Percentiles rank a stretch among this genome's conserved stretches.
These are phyloP conservation scores for Talaromyces wortmannii DNA, from an alignment of 495 filamentous ascomycete species.

Conservation along the genomic window DNA sequence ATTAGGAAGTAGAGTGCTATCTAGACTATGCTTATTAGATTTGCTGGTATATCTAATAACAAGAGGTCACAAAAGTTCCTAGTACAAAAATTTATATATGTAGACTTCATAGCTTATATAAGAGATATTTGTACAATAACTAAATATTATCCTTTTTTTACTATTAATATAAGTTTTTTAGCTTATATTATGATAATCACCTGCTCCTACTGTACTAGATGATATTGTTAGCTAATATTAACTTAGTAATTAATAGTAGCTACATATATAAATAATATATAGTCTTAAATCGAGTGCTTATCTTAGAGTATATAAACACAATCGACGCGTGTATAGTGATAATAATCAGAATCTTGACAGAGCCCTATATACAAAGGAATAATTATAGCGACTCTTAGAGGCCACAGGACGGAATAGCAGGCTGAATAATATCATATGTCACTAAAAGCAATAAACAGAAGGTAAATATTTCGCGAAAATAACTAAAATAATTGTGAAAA, in stretches of 20 bases:
- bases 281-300: slow-evolving; percentile 57
- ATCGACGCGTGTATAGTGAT: slow-evolving; percentile 32
- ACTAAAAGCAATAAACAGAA: slow-evolving; percentile 17
- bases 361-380: slow-evolving; percentile 41
- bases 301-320: slow-evolving; percentile 53
- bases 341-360: slow-evolving; percentile 39
- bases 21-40: too few relatives aligned
- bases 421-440: slow-evolving; percentile 21
- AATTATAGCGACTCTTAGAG: slow-evolving; percentile 31
- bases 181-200: too few relatives aligned
- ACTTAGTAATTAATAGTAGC: slow-evolving; percentile 24
- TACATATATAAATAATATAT: slow-evolving; percentile 18
- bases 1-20: too few relatives aligned
- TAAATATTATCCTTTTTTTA: too few relatives aligned
- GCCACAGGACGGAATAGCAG: slow-evolving; percentile 30
- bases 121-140: too few relatives aligned
- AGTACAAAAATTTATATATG: too few relatives aligned
- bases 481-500: slow-evolving; percentile 32
- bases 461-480: slow-evolving; percentile 26
- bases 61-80: too few relatives aligned
- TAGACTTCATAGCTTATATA: too few relatives aligned
- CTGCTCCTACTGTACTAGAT: too few relatives aligned
- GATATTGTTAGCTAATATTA: too few relatives aligned
- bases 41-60: too few relatives aligned
- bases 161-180: too few relatives aligned